These are phyloP conservation scores for Silene vulgaris DNA, from an alignment of 179 eudicot genomes.

Conservation along the genomic window DNA sequence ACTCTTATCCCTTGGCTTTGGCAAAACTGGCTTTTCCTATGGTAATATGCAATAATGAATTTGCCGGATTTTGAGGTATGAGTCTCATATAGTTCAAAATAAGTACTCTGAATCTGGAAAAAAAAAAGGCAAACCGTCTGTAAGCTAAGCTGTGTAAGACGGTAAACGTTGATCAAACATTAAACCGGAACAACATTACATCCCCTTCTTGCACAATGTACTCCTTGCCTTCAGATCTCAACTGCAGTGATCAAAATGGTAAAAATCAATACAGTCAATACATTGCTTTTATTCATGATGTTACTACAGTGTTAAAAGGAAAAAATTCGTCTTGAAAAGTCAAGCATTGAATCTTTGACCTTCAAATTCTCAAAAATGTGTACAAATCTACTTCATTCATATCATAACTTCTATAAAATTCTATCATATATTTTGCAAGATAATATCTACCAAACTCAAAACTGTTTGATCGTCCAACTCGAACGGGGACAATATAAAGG, in stretches of 20 bases:
- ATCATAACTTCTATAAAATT: no score
- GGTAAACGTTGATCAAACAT: conserved; percentile 45
- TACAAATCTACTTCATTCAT: background rate
- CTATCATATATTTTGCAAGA: background rate
- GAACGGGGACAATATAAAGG: background rate
- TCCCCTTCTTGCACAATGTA: conserved; percentile 92
- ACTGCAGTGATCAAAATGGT: conserved; percentile 42
- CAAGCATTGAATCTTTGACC: background rate
- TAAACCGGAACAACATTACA: conserved; percentile 91
- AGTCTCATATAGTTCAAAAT: background rate
- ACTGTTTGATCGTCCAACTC: background rate
- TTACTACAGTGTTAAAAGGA: background rate
- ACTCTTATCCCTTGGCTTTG: background rate
- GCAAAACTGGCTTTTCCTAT: conserved; percentile 19
- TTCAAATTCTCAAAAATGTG: background rate
- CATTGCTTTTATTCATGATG: background rate
- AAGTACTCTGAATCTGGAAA: background rate
- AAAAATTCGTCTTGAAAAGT: no score
- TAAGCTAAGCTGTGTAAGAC: background rate
- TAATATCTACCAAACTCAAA: background rate
- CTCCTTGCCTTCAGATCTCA: conserved; percentile 91
- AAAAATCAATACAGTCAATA: conserved; percentile 4
- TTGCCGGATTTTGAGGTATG: conserved; percentile 10
- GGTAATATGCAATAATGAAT: conserved; percentile 2
- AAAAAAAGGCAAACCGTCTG: background rate